Base-by-base conservation (phyloP, 345 rosid species). In the Hypericum perforatum region DNA sequence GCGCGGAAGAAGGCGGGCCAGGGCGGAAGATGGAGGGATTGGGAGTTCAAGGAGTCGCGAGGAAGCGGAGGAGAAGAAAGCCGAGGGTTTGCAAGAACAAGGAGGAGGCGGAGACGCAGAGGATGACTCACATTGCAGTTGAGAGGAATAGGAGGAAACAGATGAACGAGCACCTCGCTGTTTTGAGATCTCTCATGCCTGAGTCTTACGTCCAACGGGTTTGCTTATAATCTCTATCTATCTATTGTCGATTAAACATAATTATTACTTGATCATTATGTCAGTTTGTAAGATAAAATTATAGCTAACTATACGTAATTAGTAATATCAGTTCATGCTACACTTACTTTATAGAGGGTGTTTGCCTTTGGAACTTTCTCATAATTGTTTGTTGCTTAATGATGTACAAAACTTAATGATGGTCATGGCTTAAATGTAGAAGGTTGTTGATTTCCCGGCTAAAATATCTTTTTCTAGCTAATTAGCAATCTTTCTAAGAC, bases 101-200 rank as follows among this genome's bases (percentile, higher is more conserved):
- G 69, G 86, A 84, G 68, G 94, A 86, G 67, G 88, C 97, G 7
- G 94, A 89, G 74, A 77, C 76, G 8, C 86, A 84, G 62, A 70
- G 97, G 75, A 86, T 86, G 88, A 80, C 86, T 53, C 97, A 90
- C 80, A 90, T 90, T 76, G 74, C 94, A 9, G 89, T 86, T 5
- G 97, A 86, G 66, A 78, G 97, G 70, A 90, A 90, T 38, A 64
- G 97, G 11, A 75, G 97, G 52, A 90, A 79, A 79, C 94, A 72
- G 68, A 86, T 86, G 90, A 86, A 84, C 70, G 86, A 82, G 50
- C 86, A 89, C 70, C 82, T 89, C 16, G 71, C 90, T 52, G 84
- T 75, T 63, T 65, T 89, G 55, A 66, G 82, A 61, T 82, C 94
- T 45, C 92, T 86, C 77, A 84, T 84, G 97, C 97, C 97, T 52